Evolutionary conservation across 208 protist species (phyloP), one percentile per base, ranked within the genome.

Genomic region (Trypanosoma lewisi): DNA sequence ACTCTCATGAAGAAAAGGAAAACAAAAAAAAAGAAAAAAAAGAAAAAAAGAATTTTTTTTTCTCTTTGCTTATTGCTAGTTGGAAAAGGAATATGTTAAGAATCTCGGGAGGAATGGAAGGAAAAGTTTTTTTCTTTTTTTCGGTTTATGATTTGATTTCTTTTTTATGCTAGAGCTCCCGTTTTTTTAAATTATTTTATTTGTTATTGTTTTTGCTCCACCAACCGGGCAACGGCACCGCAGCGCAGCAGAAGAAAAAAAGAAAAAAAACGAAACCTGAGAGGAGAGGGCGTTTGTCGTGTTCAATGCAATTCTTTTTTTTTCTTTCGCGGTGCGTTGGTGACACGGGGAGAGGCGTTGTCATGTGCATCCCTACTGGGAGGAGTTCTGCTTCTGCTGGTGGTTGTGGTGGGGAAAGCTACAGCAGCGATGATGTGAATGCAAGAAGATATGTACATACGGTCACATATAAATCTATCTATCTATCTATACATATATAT

Each of bases 11-110:
- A 14, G 36, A 14, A 41, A 16, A 41, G 14, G 14, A 25, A 14
- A 34, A 62, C 2, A 5, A 70, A 19, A 49, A 52, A 60, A 63
- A 70, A 54, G 42, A 70, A 62, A 70, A 25, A 56, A 66, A 56
- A 23, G 19, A 25, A 49, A 55, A 4, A 55, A 25, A 6, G 25
- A 41, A 16, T 41, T 41, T 41, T 41, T 41, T 41, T 41, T 41
- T 41, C 14, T 41, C 14, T 41, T 41, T 41, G 7, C 14, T 41
- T 41, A 16, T 41, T 41, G 7, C 14, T 41, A 16, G 9, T 41
- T 41, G 7, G 7, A 14, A 16, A 14, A 41, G 36, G 36, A 14
- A 14, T 41, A 14, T 41, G 36, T 41, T 41, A 41, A 7, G 7
- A 41, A n/a, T n/a, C n/a, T n/a, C n/a, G n/a, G n/a, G n/a, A n/a